These are phyloP conservation scores for Aureobasidium sp. DNA, from an alignment of 2,329 filamentous ascomycete species.

Conservation along the genomic window DNA sequence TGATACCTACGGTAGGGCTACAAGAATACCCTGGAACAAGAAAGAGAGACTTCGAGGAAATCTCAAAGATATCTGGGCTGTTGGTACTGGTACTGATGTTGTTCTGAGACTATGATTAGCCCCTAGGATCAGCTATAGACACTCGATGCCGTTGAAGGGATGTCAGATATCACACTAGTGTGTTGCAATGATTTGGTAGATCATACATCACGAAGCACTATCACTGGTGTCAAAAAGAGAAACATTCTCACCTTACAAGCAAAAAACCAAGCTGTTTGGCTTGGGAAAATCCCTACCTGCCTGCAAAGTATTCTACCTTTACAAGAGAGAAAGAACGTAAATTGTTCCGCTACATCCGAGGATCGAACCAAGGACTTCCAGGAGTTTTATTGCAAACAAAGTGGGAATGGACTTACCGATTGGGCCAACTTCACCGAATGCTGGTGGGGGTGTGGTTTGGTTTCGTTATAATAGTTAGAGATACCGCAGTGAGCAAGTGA, in stretches of 20 bases:
- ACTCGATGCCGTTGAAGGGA: no score
- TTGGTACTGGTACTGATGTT: not conserved
- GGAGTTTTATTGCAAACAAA: not conserved
- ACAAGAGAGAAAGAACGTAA: not conserved
- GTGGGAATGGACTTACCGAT: not conserved
- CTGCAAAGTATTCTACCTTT: constrained; percentile 4
- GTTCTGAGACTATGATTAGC: not conserved
- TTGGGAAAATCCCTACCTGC: not conserved
- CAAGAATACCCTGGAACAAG: not conserved
- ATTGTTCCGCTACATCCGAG: not conserved
- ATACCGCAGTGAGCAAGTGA: no score
- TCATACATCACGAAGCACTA: no score
- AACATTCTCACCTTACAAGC: not conserved
- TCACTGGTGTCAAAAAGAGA: no score
- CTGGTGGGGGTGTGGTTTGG: not conserved
- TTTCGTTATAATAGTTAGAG: no score
- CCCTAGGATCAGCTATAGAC: not conserved
- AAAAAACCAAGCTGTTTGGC: not conserved
- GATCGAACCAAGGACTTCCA: not conserved
- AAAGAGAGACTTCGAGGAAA: not conserved
- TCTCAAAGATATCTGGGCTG: not conserved
- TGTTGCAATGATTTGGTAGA: no score
- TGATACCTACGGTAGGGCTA: not conserved
- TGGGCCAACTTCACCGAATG: not conserved
- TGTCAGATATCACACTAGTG: no score